phyloP scores from a whole-genome alignment of 768 basidiomycete genomes.

The Aureoboletus auriporus region DNA sequence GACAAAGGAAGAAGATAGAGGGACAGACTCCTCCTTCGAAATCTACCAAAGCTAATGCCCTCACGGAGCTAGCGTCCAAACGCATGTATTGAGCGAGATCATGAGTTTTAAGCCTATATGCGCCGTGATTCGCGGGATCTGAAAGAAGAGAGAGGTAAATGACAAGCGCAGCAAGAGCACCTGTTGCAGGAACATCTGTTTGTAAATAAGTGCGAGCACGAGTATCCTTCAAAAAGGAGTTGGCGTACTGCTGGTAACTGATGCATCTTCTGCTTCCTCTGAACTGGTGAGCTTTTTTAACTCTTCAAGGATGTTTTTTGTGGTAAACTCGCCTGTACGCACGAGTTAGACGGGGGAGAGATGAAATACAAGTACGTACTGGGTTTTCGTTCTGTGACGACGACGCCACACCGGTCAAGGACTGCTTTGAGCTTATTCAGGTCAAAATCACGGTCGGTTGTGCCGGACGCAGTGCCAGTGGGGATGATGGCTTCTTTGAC shows the following conservation, averaged over 20 bases:
- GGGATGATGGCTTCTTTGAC: conserved; percentile 94
- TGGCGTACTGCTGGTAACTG: conserved; percentile 11
- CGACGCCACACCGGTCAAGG: conserved; percentile 85
- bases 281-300: conserved; percentile 43
- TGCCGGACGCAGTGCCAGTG: conserved; percentile 66
- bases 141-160: conserved; percentile 76
- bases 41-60: conserved; percentile 84
- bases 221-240: not conserved
- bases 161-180: conserved; percentile 77
- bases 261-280: conserved; percentile 20
- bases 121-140: conserved; percentile 73
- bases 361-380: conserved; percentile 43
- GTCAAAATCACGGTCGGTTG: conserved; percentile 81
- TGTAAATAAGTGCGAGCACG: conserved; percentile 9
- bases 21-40: conserved; percentile 41
- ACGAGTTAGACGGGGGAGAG: not conserved
- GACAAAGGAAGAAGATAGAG: not conserved
- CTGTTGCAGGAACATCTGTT: conserved; percentile 68
- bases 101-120: conserved; percentile 79
- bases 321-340: conserved; percentile 72
- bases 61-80: conserved; percentile 90
- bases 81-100: conserved; percentile 95
- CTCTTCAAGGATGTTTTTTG: conserved; percentile 78
- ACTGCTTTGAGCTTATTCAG: conserved; percentile 82
- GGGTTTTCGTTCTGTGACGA: conserved; percentile 85